These are phyloP conservation scores for Gnomoniopsis smithogilvyi DNA, from an alignment of 2,329 filamentous ascomycete genomes.

Conservation along the genomic window DNA sequence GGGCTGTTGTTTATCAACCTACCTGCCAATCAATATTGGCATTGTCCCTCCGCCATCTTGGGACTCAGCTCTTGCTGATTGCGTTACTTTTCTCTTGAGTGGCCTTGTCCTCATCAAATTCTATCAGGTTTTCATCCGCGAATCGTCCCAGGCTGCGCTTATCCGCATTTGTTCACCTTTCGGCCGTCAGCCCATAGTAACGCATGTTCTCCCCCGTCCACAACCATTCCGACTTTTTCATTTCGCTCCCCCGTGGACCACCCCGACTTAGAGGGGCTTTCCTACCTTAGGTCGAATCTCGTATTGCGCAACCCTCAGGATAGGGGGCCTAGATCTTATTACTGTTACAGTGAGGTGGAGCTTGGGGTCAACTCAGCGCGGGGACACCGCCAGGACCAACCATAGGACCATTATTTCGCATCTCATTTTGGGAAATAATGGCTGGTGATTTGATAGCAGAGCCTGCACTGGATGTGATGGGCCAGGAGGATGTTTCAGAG, in stretches of 20 bases:
- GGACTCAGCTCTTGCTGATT: too few relatives aligned
- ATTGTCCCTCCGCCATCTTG: too few relatives aligned
- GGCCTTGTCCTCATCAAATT: background rate
- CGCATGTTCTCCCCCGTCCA: background rate
- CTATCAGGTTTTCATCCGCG: background rate
- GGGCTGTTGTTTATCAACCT: too few relatives aligned
- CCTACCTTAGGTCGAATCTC: background rate
- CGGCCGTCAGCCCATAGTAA: slow-evolving; percentile 14
- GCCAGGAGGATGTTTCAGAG: background rate
- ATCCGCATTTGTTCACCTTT: slow-evolving; percentile 6
- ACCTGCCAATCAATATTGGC: too few relatives aligned
- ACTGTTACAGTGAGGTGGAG: slow-evolving; percentile 1
- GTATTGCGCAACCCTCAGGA: slow-evolving; percentile 5
- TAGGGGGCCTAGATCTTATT: slow-evolving; percentile 9
- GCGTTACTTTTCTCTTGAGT: background rate
- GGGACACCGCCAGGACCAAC: background rate
- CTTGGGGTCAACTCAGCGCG: background rate
- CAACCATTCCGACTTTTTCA: background rate
- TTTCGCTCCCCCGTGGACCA: background rate
- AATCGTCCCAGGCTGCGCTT: background rate
- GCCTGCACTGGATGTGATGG: background rate
- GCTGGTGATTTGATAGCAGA: background rate
- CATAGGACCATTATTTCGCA: background rate
- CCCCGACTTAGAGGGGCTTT: background rate
- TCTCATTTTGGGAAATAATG: background rate